A percentile compares a stretch with the other conserved stretches of the same genome.
Conservation (phyloP, 139 green algal genomes). For the Trebouxia sp. region DNA sequence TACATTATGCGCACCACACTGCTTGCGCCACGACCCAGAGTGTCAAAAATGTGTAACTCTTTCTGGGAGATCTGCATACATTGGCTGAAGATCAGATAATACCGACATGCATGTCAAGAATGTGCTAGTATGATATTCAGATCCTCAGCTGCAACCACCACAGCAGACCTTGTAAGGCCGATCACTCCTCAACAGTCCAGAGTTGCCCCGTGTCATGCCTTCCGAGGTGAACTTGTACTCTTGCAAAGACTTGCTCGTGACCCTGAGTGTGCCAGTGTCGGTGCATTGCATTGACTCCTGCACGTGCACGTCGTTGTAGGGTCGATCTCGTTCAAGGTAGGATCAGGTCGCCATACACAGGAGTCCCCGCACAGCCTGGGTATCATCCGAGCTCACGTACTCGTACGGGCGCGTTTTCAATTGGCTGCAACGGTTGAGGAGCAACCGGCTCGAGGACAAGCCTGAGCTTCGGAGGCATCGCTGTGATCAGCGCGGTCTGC, state of each 20-base stretch:
- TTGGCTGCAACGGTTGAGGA: neutral
- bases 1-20: slow-evolving; percentile 46
- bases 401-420: neutral
- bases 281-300: slow-evolving; percentile 48
- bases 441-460: neutral
- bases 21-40: slow-evolving; percentile 70
- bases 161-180: slow-evolving; percentile 44
- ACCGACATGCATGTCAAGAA: too few relatives aligned
- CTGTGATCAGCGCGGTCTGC: too few relatives aligned
- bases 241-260: slow-evolving; percentile 52
- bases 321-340: too few relatives aligned
- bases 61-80: slow-evolving; percentile 71
- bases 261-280: slow-evolving; percentile 47
- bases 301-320: too few relatives aligned
- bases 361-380: too few relatives aligned
- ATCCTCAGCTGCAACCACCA: neutral
- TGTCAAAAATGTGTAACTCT: slow-evolving; percentile 75
- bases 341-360: too few relatives aligned
- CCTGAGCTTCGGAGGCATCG: slow-evolving; percentile 15
- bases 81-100: neutral
- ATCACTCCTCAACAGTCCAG: neutral
- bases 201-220: slow-evolving; percentile 46
- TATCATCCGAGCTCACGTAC: too few relatives aligned
- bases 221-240: slow-evolving; percentile 54
- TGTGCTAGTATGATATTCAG: too few relatives aligned